Base-by-base conservation (phyloP, 148 eudicot genomes). In the Vaccinium myrtillus region DNA sequence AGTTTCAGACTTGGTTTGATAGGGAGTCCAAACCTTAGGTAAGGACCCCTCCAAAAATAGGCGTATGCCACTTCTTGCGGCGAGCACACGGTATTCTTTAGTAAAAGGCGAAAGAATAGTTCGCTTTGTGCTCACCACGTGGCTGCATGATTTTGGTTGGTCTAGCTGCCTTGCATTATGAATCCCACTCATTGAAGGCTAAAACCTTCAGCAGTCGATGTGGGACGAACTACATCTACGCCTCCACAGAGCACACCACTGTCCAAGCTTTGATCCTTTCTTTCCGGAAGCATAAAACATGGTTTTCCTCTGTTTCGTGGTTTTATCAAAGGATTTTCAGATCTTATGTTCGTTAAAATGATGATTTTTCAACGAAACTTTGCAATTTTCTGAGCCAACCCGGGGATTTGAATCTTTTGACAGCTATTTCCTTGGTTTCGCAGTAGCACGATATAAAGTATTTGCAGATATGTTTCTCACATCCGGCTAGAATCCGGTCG, bases 81-180 rank as follows among this genome's bases (percentile, higher is more conserved):
- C 46, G 46, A 43, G 5, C 46, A 43, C 6, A 43, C 46, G 0
- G 5, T 43, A 43, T 4, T 43, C 46, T 43, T 43, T 43, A 43
- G 46, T 43, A 43, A 43, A 43, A 43, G 46, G 46, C 46, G 46
- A 43, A 43, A 43, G 46, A 43, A 43, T 43, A 43, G 7, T 43
- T 3, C 46, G 6, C 6, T 4, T 0, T 43, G 46, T 43, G 46
- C 46, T 43, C 46, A 43, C 6, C 6, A 0, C 0, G 46, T 5
- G 46, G 6, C 46, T 43, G 6, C 6, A 0, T 43, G 1, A 43
- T 4, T 43, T 43, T 43, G 0, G 0, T 0, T 0, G 46, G 0
- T 0, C 0, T 43, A 43, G 46, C 46, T 4, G 5, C 46, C 21
- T 56, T 16, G 61, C 6, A 4, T 56, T 16, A 56, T 56, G 1